Base-by-base conservation (phyloP, 108 stramenopile species). In the Fragilaria radians region DNA sequence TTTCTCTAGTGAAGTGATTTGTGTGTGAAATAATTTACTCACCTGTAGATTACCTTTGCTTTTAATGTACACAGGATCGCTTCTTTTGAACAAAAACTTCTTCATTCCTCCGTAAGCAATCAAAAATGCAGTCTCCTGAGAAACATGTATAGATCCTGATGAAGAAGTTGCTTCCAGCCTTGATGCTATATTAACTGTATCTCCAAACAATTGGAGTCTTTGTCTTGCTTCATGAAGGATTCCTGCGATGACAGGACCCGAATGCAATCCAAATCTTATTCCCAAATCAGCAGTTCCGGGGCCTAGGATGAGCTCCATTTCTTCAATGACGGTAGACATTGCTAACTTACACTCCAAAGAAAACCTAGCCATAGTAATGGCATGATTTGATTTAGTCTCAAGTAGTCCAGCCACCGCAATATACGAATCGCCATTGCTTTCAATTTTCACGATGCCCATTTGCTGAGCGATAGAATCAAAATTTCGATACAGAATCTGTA, bases 381-480 rank as follows among this genome's bases (percentile, higher is more conserved):
- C 52, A 27, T 52, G 52, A 23, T 52, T 26, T 27, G 1, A 3
- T 23, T 52, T 22, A 18, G 52, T 23, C 22, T 23, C 26, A 27
- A 26, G 52, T 27, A 52, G 26, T 7, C 52, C 52, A 2, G 52
- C 18, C 2, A 26, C 52, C 18, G 24, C 22, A 3, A 52, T 26
- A 27, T 52, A 52, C 24, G 25, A 52, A 24, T 52, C 52, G 27
- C 52, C 52, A 26, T 27, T 52, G 18, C 25, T 52, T 52, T 74
- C 78, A 2, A 81, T 76, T 57, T 81, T 77, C 54, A 73, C 74
- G 11, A 75, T 71, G 7, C 45, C n/a, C 19, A 70, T 72, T 50
- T 70, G 72, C 9, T 42, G 47, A 0, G 71, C 79, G 14, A 74
- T 53, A 27, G 65, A 62, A 29, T 81, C 79, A 5, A 77, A 51